phyloP scores from a whole-genome alignment of 2,329 filamentous ascomycete genomes.

The Paecilomyces dactylethromorphus region DNA sequence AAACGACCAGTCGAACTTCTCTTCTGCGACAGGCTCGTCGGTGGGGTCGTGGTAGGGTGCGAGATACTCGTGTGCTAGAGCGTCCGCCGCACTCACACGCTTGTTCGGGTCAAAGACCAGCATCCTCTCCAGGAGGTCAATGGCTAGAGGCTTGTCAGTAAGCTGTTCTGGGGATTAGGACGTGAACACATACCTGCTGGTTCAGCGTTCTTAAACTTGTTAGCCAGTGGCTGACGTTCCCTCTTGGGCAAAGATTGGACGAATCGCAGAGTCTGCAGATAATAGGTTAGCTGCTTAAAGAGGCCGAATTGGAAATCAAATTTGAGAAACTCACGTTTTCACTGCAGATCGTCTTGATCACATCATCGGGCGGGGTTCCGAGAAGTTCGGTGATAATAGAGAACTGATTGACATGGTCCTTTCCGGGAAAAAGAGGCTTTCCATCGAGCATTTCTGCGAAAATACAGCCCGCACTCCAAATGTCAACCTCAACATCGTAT shows the following conservation, averaged over 20 bases:
- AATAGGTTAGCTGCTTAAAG: slow-evolving; percentile 16
- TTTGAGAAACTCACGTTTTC: slow-evolving; percentile 66
- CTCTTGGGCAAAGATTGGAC: slow-evolving; percentile 95
- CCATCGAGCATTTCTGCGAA: slow-evolving; percentile 99
- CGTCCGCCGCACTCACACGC: slow-evolving; percentile 79
- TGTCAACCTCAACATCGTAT: slow-evolving; percentile 97
- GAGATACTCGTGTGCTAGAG: slow-evolving; percentile 86
- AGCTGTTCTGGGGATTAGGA: not conserved
- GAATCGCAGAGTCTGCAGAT: slow-evolving; percentile 75
- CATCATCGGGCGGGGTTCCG: slow-evolving; percentile 93
- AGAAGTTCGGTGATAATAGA: slow-evolving; percentile 98
- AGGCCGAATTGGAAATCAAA: not conserved
- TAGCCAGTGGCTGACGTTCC: slow-evolving; percentile 74
- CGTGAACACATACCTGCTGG: slow-evolving; percentile 56
- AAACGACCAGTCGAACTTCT: slow-evolving; percentile 99
- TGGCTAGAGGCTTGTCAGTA: slow-evolving; percentile 49
- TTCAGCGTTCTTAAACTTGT: slow-evolving; percentile 96
- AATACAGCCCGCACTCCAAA: slow-evolving; percentile 98
- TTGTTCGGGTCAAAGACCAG: slow-evolving; percentile 98
- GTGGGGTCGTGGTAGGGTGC: slow-evolving; percentile 95
- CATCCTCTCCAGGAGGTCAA: slow-evolving; percentile 93
- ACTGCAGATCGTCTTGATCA: slow-evolving; percentile 96
- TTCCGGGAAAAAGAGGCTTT: slow-evolving; percentile 95
- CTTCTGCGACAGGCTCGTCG: slow-evolving; percentile 89
- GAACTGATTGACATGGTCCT: slow-evolving; percentile 99